phyloP scores from a whole-genome alignment of 1,139 yeast genomes.

The Lodderomyces parapsilosis region DNA sequence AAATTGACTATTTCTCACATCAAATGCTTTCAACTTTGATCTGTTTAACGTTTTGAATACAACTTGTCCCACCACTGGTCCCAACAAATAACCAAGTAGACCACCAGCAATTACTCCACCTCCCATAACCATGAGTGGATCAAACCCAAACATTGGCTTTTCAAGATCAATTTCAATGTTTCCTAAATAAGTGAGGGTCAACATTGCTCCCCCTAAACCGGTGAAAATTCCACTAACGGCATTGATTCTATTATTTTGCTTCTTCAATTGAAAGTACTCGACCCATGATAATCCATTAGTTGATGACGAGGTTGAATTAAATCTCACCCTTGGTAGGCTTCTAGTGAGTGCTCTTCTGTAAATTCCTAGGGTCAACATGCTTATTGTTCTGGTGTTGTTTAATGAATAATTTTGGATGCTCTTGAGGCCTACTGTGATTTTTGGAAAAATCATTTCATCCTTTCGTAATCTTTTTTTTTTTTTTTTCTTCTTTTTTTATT shows the following conservation, averaged over 20 bases:
- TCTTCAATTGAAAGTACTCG: slow-evolving; percentile 73
- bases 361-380: slow-evolving; percentile 15
- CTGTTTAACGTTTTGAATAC: slow-evolving; percentile 60
- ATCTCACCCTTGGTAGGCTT: slow-evolving; percentile 16
- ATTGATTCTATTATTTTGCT: slow-evolving; percentile 71
- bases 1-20: slow-evolving; percentile 67
- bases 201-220: slow-evolving; percentile 64
- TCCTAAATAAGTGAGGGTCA: slow-evolving; percentile 75
- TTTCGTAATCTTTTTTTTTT: not conserved
- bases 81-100: slow-evolving; percentile 74
- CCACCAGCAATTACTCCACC: slow-evolving; percentile 70
- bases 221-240: slow-evolving; percentile 65
- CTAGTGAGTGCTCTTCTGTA: slow-evolving; percentile 11
- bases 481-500: no score
- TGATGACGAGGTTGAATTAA: slow-evolving; percentile 22
- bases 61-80: slow-evolving; percentile 78
- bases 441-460: not conserved
- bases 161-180: slow-evolving; percentile 83
- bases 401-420: no score
- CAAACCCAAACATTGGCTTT: slow-evolving; percentile 79
- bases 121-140: slow-evolving; percentile 75
- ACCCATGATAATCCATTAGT: slow-evolving; percentile 60
- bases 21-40: slow-evolving; percentile 45
- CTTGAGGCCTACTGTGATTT: not conserved
- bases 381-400: no score